Percentiles rank a stretch among this genome's conserved stretches.
Evolutionary conservation across 2,329 filamentous ascomycete genomes (phyloP).

Genomic region (Penicillium sp.): DNA sequence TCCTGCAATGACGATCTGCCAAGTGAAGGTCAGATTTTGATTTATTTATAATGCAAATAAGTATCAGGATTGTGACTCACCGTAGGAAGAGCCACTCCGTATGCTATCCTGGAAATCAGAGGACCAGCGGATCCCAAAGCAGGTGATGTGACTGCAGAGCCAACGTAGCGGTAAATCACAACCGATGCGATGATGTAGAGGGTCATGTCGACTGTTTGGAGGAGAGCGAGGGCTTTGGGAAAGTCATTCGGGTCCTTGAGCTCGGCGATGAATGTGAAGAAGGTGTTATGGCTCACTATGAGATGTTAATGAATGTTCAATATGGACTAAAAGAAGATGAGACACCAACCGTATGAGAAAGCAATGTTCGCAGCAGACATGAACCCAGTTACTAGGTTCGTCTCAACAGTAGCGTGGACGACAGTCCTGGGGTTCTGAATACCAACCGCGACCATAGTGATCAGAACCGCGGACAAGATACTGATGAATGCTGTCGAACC

Average conservation of each 20-base stretch:
- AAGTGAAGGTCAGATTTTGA: too few relatives aligned
- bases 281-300: conserved; percentile 57
- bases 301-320: too few relatives aligned
- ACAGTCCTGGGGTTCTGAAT: conserved; percentile 46
- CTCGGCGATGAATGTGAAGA: conserved; percentile 66
- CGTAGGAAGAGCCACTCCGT: conserved; percentile 67
- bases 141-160: conserved; percentile 61
- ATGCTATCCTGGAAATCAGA: conserved; percentile 62
- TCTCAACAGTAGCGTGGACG: conserved; percentile 38
- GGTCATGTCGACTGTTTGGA: conserved; percentile 58
- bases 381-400: conserved; percentile 57
- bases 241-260: conserved; percentile 62
- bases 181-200: conserved; percentile 66
- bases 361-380: conserved; percentile 65
- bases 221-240: conserved; percentile 60
- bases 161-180: conserved; percentile 68
- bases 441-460: conserved; percentile 67
- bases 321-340: too few relatives aligned
- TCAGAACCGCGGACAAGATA: conserved; percentile 63
- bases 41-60: too few relatives aligned
- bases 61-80: too few relatives aligned
- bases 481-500: conserved; percentile 60
- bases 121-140: conserved; percentile 63
- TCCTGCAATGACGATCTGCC: conserved; percentile 63
- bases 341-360: conserved; percentile 54